phyloP scores from a whole-genome alignment of 2,329 filamentous ascomycete species.

The Lomentospora prolificans region DNA sequence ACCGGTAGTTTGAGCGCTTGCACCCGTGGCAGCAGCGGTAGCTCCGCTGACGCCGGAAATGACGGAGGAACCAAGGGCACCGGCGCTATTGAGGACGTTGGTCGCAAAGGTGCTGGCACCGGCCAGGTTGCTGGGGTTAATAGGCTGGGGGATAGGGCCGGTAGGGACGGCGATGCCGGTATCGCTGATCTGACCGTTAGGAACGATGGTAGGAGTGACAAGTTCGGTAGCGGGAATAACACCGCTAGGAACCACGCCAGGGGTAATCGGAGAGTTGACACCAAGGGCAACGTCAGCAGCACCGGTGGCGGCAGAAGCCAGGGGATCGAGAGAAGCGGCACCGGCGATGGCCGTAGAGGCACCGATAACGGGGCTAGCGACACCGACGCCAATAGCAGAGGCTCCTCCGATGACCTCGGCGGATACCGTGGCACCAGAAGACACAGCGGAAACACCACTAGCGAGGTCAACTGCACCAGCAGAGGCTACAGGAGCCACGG shows the following conservation, averaged over 20 bases:
- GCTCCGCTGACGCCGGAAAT: neutral
- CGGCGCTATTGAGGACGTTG: neutral
- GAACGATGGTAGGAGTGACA: neutral
- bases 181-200: neutral
- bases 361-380: neutral
- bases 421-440: neutral
- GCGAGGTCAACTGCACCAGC: too few relatives aligned
- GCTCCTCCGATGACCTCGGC: neutral
- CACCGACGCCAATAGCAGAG: neutral
- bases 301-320: neutral
- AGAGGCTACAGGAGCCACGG: too few relatives aligned
- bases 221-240: neutral
- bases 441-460: neutral
- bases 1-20: neutral
- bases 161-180: neutral
- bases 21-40: neutral
- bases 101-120: neutral
- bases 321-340: neutral
- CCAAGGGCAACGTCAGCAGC: neutral
- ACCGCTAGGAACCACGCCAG: neutral
- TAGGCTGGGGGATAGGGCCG: neutral
- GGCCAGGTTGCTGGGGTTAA: neutral
- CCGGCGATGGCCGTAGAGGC: neutral
- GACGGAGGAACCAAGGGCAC: neutral
- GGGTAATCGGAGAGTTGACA: neutral